Conservation (phyloP, 2,329 filamentous ascomycete genomes). For the Penicillium sp. region DNA sequence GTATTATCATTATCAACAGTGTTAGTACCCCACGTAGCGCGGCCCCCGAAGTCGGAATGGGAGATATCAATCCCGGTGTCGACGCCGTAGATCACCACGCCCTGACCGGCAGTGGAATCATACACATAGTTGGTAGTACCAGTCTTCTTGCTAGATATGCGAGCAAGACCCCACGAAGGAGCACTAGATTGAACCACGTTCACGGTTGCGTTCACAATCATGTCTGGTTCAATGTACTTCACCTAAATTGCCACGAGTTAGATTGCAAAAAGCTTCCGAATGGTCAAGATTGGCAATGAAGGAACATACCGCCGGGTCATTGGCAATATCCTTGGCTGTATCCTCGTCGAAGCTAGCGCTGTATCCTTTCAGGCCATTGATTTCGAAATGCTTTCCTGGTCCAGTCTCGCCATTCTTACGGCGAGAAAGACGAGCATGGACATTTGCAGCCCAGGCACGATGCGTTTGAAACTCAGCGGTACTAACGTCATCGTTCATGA, state of each 20-base stretch:
- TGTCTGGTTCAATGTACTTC: constrained; percentile 14
- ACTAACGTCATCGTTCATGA: constrained; percentile 13
- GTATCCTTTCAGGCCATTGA: constrained; percentile 14
- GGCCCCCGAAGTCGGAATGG: constrained; percentile 40
- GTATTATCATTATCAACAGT: constrained; percentile 26
- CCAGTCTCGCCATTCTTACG: constrained; percentile 3
- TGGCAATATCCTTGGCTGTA: constrained; percentile 8
- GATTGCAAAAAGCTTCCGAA: not conserved
- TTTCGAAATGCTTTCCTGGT: constrained; percentile 13
- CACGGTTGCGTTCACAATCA: constrained; percentile 9
- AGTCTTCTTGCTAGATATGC: constrained; percentile 31
- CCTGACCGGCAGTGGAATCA: constrained; percentile 38
- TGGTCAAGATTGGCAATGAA: constrained; percentile 2
- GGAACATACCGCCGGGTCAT: constrained; percentile 7
- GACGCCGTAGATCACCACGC: constrained; percentile 40
- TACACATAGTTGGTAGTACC: constrained; percentile 36
- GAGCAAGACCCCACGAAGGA: constrained; percentile 39
- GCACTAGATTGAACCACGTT: constrained; percentile 11
- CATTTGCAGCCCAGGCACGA: constrained; percentile 6
- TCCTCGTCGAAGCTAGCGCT: constrained; percentile 6
- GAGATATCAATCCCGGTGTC: constrained; percentile 42
- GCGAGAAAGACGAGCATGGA: not conserved
- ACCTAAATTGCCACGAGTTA: constrained; percentile 10
- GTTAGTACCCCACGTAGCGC: constrained; percentile 40
- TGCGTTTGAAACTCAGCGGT: not conserved